phyloP scores from a whole-genome alignment of 2,329 filamentous ascomycete genomes.

The Stromatinia cepivora region DNA sequence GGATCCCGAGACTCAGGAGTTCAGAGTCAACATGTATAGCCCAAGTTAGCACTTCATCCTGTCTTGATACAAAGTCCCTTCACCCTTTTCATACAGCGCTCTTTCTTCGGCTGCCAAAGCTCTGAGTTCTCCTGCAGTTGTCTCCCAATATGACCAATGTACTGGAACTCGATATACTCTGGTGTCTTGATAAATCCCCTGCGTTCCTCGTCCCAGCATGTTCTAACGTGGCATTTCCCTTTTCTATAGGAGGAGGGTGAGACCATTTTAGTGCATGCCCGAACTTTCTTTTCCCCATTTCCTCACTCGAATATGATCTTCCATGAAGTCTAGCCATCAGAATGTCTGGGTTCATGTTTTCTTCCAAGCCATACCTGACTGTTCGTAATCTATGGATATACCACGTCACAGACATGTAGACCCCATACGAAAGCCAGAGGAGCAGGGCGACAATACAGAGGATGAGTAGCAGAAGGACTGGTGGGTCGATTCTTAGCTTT shows the following conservation, averaged over 20 bases:
- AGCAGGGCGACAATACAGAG: not conserved
- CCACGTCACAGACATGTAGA: not conserved
- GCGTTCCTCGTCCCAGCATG: not conserved
- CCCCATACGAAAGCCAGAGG: slow-evolving; percentile 6
- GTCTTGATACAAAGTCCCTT: not conserved
- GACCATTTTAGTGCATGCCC: not conserved
- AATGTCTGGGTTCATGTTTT: not conserved
- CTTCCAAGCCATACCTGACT: slow-evolving; percentile 2
- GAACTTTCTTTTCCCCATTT: not conserved
- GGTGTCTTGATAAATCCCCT: not conserved
- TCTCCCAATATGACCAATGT: not conserved
- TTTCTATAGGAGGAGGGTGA: not conserved
- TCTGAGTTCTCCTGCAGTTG: not conserved
- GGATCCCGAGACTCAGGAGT: not conserved
- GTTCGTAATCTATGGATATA: not conserved
- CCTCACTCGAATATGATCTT: not conserved
- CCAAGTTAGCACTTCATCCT: not conserved
- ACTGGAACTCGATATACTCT: slow-evolving; percentile 11
- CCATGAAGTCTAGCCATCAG: not conserved
- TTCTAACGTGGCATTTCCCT: not conserved
- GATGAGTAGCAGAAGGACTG: not conserved
- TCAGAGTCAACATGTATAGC: not conserved
- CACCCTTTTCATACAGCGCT: not conserved
- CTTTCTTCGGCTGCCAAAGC: not conserved
- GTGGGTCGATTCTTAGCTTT: slow-evolving; percentile 14